phyloP scores from a whole-genome alignment of 2,329 filamentous ascomycete genomes.

The Aspergillus arachidicola region DNA sequence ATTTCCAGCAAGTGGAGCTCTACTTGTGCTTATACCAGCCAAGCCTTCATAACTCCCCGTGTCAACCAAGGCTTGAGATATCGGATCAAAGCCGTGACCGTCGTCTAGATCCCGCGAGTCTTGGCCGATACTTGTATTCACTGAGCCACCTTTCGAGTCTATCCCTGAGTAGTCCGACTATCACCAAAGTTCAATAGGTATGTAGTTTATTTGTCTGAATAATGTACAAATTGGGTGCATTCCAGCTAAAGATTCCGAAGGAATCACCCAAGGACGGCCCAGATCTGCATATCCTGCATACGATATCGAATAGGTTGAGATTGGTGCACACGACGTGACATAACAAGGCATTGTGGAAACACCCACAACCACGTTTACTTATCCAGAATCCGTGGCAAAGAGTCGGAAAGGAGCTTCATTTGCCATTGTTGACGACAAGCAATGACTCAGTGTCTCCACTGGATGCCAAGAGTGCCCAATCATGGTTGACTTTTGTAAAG shows the following conservation, averaged over 20 bases:
- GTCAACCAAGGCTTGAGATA: background rate
- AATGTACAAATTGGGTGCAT: background rate
- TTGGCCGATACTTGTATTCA: background rate
- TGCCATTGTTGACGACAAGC: background rate
- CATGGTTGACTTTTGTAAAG: background rate
- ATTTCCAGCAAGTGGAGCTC: background rate
- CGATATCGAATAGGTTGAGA: background rate
- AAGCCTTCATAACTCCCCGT: background rate
- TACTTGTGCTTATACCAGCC: background rate
- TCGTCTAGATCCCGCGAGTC: background rate
- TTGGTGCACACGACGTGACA: background rate
- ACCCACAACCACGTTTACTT: background rate
- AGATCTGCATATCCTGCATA: background rate
- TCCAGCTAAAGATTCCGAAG: background rate
- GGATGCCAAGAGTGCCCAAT: background rate
- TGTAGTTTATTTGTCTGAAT: background rate
- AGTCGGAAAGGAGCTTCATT: background rate
- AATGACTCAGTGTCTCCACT: background rate
- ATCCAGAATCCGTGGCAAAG: background rate
- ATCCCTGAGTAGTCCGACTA: background rate
- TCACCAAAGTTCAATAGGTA: background rate
- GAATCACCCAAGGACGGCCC: background rate
- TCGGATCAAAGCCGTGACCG: background rate
- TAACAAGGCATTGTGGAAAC: background rate
- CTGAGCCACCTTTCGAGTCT: background rate